Conservation (phyloP, 2,329 filamentous ascomycete species). For the Lachnellula cervina region DNA sequence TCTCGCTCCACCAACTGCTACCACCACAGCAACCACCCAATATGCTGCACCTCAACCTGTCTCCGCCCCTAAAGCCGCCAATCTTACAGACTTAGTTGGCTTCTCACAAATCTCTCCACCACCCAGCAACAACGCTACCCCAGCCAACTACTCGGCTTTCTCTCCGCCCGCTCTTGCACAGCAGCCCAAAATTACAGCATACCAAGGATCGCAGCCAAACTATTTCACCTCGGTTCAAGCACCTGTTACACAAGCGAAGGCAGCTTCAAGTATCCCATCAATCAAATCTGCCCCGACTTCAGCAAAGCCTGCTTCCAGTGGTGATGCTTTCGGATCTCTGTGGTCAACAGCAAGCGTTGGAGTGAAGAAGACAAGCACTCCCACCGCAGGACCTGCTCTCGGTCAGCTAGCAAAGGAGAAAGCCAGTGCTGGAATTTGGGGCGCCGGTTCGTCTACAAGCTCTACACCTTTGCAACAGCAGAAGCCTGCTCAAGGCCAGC, state of each 20-base stretch:
- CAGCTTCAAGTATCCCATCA: slow-evolving; percentile 31
- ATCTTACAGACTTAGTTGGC: slow-evolving; percentile 72
- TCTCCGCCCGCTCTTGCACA: slow-evolving; percentile 44
- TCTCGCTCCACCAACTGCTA: slow-evolving; percentile 43
- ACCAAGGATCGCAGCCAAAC: slow-evolving; percentile 78
- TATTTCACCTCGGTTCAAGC: slow-evolving; percentile 83
- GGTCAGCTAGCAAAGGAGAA: slow-evolving; percentile 98
- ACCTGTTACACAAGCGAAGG: slow-evolving; percentile 32
- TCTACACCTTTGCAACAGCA: slow-evolving; percentile 18
- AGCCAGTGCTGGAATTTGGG: slow-evolving; percentile 92
- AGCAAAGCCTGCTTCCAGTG: slow-evolving; percentile 55
- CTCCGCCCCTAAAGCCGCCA: slow-evolving; percentile 74
- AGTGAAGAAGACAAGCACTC: slow-evolving; percentile 66
- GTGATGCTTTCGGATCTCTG: slow-evolving; percentile 85
- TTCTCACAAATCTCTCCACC: slow-evolving; percentile 78
- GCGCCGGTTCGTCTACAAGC: slow-evolving; percentile 50
- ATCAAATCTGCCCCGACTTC: slow-evolving; percentile 43
- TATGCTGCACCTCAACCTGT: slow-evolving; percentile 81
- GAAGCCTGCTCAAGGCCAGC: slow-evolving; percentile 25
- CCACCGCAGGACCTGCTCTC: slow-evolving; percentile 69
- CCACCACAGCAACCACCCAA: slow-evolving; percentile 56
- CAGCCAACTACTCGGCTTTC: slow-evolving; percentile 62
- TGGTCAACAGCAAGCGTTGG: slow-evolving; percentile 67
- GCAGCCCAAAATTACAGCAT: slow-evolving; percentile 49
- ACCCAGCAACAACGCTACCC: slow-evolving; percentile 48